phyloP scores from a whole-genome alignment of 1,284 basidiomycete genomes.

The Leccinum pachyderme region DNA sequence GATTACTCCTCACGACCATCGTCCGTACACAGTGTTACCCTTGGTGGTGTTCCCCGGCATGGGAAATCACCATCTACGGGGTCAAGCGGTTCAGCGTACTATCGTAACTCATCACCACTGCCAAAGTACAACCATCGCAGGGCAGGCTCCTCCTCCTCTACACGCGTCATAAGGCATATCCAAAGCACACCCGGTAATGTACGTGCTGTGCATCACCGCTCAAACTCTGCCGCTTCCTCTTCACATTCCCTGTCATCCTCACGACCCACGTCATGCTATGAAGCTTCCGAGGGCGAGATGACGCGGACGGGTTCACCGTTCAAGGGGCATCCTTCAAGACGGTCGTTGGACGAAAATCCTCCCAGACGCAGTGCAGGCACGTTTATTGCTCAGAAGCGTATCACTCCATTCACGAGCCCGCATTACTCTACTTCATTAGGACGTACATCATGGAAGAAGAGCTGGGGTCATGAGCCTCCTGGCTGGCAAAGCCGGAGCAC shows the following conservation, averaged over 20 bases:
- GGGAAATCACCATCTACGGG: slow-evolving; percentile 74
- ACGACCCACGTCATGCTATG: slow-evolving; percentile 71
- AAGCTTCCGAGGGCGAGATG: slow-evolving; percentile 64
- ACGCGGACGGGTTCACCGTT: slow-evolving; percentile 53
- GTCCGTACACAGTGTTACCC: slow-evolving; percentile 67
- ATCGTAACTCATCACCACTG: slow-evolving; percentile 64
- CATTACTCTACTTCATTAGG: slow-evolving; percentile 43
- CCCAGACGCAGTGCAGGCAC: slow-evolving; percentile 48
- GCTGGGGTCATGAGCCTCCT: slow-evolving; percentile 80
- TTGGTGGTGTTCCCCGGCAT: slow-evolving; percentile 48
- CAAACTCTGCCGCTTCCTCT: slow-evolving; percentile 73
- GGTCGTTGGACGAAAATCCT: slow-evolving; percentile 47
- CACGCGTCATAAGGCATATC: slow-evolving; percentile 68
- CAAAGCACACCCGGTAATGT: slow-evolving; percentile 38
- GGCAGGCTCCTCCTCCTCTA: slow-evolving; percentile 72
- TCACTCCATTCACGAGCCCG: slow-evolving; percentile 63
- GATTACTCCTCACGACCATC: slow-evolving; percentile 72
- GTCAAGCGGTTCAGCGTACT: slow-evolving; percentile 64
- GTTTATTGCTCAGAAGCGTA: slow-evolving; percentile 74
- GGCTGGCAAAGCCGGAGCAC: slow-evolving; percentile 75
- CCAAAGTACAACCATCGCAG: slow-evolving; percentile 65
- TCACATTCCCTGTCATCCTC: slow-evolving; percentile 70
- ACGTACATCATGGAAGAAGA: slow-evolving; percentile 83
- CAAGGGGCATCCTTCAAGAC: slow-evolving; percentile 39
- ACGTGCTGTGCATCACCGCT: slow-evolving; percentile 54